These are phyloP conservation scores for Penicillium sumatraense DNA, from an alignment of 2,329 filamentous ascomycete species.

Conservation along the genomic window DNA sequence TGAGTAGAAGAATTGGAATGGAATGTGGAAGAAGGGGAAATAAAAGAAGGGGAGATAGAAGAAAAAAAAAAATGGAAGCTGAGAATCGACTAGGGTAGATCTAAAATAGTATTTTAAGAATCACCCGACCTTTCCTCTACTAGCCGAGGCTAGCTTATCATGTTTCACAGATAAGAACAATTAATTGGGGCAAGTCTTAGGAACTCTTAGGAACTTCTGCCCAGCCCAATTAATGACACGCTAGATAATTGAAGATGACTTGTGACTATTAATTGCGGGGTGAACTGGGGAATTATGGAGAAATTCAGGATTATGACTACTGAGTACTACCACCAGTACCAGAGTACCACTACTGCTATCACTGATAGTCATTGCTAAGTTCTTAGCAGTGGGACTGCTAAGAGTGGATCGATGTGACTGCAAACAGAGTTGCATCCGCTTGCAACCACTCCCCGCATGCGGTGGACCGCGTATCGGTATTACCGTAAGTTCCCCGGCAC, in stretches of 20 bases:
- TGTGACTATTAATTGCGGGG: too few species aligned
- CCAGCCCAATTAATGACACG: too few species aligned
- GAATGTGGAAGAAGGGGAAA: neutral
- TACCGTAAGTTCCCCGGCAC: constrained; percentile 1
- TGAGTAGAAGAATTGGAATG: too few species aligned
- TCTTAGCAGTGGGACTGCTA: neutral
- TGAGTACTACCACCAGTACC: too few species aligned
- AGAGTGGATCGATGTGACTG: constrained; percentile 12
- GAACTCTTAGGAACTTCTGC: neutral
- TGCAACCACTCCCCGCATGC: constrained; percentile 24
- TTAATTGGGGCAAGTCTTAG: neutral
- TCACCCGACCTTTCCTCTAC: too few species aligned
- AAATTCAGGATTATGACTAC: too few species aligned
- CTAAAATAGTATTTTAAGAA: too few species aligned
- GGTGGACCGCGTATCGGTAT: constrained; percentile 1
- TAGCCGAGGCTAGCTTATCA: constrained; percentile 18
- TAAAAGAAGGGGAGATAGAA: neutral
- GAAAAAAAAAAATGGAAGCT: neutral
- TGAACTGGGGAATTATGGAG: too few species aligned
- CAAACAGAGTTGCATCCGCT: constrained; percentile 21
- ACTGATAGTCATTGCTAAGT: too few species aligned
- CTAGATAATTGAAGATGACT: too few species aligned
- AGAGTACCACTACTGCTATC: too few species aligned
- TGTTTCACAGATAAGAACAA: constrained; percentile 11
- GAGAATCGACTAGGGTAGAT: too few species aligned